A percentile compares a stretch with the other conserved stretches of the same genome.
Conservation (phyloP, 2,329 filamentous ascomycete genomes). For the Apiospora hydei region DNA sequence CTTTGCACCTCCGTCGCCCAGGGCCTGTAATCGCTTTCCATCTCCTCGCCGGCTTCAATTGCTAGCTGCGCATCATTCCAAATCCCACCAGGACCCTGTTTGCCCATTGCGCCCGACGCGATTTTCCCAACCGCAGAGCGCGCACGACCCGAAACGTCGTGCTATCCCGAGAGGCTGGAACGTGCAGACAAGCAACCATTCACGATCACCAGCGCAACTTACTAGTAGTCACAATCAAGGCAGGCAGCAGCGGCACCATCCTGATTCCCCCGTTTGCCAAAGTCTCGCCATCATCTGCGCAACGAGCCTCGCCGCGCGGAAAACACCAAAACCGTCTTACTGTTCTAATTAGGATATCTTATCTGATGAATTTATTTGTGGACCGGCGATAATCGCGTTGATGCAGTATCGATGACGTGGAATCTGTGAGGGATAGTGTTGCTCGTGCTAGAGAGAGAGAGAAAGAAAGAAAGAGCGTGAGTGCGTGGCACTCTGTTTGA, state of each 20-base stretch:
- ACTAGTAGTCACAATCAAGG: conserved; percentile 12
- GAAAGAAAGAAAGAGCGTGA: conserved; percentile 15
- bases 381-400: conserved; percentile 24
- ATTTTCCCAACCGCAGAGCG: conserved; percentile 13
- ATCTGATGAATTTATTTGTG: conserved; percentile 22
- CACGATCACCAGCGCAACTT: conserved; percentile 12
- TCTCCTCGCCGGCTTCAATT: conserved; percentile 9
- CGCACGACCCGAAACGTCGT: conserved; percentile 20
- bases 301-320: conserved; percentile 10
- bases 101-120: conserved; percentile 20
- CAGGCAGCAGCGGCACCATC: conserved; percentile 12
- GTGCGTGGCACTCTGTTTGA: conserved; percentile 22
- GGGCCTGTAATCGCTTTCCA: background rate
- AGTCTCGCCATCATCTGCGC: conserved; percentile 12
- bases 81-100: conserved; percentile 5
- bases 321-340: background rate
- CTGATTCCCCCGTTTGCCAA: background rate
- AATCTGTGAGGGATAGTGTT: conserved; percentile 23
- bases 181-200: conserved; percentile 16
- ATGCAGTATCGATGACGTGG: conserved; percentile 24
- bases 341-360: conserved; percentile 20
- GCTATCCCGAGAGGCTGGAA: conserved; percentile 18
- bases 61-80: background rate
- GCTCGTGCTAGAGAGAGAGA: conserved; percentile 18
- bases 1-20: background rate